phyloP scores from a whole-genome alignment of 1,284 basidiomycete genomes.

The Athelia psychrophila region DNA sequence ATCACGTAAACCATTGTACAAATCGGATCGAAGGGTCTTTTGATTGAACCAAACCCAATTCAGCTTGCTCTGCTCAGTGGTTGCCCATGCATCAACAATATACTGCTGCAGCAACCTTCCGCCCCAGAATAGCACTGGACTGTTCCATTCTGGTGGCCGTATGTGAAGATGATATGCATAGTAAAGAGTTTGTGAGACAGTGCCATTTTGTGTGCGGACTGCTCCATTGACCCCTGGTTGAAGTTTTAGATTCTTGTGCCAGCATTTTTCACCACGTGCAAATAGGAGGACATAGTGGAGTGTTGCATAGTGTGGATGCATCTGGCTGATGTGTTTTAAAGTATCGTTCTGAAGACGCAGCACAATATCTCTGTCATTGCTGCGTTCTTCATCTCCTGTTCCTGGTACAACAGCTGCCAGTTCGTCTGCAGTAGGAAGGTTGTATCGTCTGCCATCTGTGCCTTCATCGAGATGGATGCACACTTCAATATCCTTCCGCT shows the following conservation, averaged over 20 bases:
- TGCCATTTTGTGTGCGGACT: background rate
- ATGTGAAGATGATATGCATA: background rate
- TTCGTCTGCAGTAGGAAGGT: constrained; percentile 23
- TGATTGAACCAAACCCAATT: background rate
- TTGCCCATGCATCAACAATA: background rate
- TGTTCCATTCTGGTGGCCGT: constrained; percentile 1
- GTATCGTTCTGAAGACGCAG: background rate
- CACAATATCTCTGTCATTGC: background rate
- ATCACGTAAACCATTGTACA: background rate
- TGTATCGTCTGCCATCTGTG: constrained; percentile 18
- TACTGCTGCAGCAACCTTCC: background rate
- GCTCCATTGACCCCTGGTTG: background rate
- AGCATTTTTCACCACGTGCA: background rate
- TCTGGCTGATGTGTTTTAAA: background rate
- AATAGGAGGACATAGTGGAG: background rate
- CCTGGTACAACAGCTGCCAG: constrained; percentile 22
- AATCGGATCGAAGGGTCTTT: background rate
- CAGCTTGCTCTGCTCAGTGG: constrained; percentile 1
- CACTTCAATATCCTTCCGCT: constrained; percentile 7
- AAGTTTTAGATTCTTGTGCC: background rate
- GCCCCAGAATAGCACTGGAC: background rate
- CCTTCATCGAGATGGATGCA: background rate
- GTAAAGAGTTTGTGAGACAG: background rate
- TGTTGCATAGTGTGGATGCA: background rate
- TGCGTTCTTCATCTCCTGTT: background rate